Conservation (phyloP, 306 rosid genomes). For the Vigna angularis region DNA sequence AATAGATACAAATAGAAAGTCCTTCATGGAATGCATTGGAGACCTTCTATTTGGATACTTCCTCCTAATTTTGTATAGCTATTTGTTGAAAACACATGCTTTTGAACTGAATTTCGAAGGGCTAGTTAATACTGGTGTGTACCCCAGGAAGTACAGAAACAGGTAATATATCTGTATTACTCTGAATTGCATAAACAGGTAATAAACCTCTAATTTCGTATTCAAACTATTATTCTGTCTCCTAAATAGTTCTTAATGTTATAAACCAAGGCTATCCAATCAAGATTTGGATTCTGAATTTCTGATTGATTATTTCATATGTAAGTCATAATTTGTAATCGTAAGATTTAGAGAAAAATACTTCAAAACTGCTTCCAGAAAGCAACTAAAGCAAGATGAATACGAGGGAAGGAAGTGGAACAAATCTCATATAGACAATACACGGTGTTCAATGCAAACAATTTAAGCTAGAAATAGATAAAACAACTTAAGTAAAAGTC, state of each 20-base stretch:
- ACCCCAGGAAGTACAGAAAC: neutral
- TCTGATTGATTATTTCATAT: too few relatives aligned
- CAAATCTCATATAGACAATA: too few relatives aligned
- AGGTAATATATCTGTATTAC: neutral
- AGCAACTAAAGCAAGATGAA: too few relatives aligned
- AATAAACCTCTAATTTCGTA: neutral
- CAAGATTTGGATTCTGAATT: too few relatives aligned
- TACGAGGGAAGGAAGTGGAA: too few relatives aligned
- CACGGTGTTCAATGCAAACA: too few relatives aligned
- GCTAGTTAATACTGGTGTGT: neutral
- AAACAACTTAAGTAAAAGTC: too few relatives aligned
- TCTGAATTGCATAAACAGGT: neutral
- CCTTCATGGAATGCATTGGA: slow-evolving; percentile 16
- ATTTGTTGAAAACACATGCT: neutral
- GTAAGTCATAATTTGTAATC: too few relatives aligned
- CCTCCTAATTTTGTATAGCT: neutral
- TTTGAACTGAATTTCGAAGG: slow-evolving; percentile 25
- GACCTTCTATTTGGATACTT: slow-evolving; percentile 8
- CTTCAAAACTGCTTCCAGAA: too few relatives aligned
- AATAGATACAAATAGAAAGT: neutral
- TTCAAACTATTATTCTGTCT: neutral
- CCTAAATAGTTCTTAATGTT: neutral
- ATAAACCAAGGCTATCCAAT: neutral
- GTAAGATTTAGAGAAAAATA: too few relatives aligned
- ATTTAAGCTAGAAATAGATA: too few relatives aligned